Conservation (phyloP, 306 rosid species). For the Cucumis melo region DNA sequence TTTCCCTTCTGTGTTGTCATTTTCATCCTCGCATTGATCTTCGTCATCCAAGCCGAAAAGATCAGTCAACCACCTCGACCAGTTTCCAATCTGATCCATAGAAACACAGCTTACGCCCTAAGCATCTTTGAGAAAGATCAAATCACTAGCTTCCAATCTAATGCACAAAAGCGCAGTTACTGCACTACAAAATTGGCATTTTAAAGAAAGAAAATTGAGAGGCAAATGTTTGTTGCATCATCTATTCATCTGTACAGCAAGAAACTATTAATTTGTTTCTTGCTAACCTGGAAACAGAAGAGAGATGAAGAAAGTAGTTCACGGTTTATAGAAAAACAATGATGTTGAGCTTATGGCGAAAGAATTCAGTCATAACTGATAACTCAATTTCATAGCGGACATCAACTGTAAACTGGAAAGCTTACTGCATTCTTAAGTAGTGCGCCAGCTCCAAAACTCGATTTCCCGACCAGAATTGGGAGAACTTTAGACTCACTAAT, state of each 20-base stretch:
- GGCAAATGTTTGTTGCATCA: neutral
- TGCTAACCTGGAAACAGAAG: neutral
- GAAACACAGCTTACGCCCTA: neutral
- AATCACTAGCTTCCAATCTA: neutral
- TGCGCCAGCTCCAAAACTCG: conserved; percentile 93
- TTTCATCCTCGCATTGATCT: conserved; percentile 34
- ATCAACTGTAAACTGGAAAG: neutral
- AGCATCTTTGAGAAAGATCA: neutral
- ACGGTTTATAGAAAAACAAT: neutral
- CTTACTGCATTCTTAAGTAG: conserved; percentile 86
- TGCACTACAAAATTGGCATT: neutral
- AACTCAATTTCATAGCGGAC: neutral
- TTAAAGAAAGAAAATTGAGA: neutral
- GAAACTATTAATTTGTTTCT: neutral
- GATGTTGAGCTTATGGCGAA: neutral
- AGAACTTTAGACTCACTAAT: conserved; percentile 74
- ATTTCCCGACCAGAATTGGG: conserved; percentile 63
- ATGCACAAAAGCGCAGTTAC: neutral
- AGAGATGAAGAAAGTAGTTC: neutral
- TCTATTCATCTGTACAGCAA: neutral
- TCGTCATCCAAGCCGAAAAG: conserved; percentile 69
- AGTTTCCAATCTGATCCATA: conserved; percentile 74
- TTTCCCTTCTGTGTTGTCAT: conserved; percentile 27
- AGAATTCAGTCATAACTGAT: neutral
- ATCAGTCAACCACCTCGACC: conserved; percentile 93